A percentile compares a stretch with the other conserved stretches of the same genome.
phyloP scores from a whole-genome alignment of 371 early-diverging fungal species.

The Parasitella parasitica region DNA sequence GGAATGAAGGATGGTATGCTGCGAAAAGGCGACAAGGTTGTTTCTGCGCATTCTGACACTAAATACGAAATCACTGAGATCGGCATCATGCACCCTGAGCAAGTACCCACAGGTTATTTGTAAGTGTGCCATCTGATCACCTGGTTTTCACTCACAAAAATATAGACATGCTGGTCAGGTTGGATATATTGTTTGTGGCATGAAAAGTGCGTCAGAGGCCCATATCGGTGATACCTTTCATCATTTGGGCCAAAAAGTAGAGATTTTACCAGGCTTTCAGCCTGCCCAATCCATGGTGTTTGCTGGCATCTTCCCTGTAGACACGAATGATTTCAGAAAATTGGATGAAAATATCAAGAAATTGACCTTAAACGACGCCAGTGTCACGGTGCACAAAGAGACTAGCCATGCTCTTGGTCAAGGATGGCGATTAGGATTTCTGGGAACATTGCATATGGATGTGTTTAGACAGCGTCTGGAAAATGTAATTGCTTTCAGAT shows the following conservation, averaged over 20 bases:
- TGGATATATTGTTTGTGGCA: conserved; percentile 89
- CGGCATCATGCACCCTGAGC: conserved; percentile 96
- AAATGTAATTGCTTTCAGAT: conserved; percentile 50
- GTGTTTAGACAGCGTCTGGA: conserved; percentile 94
- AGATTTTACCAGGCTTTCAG: conserved; percentile 86
- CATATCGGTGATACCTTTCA: conserved; percentile 96
- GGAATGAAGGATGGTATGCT: conserved; percentile 86
- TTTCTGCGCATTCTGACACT: conserved; percentile 71
- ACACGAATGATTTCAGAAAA: conserved; percentile 83
- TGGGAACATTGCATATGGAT: conserved; percentile 97
- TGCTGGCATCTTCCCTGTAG: conserved; percentile 93
- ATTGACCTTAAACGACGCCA: conserved; percentile 92
- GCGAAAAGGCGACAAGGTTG: conserved; percentile 82
- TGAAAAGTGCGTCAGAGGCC: conserved; percentile 93
- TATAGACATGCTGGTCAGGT: conserved; percentile 90
- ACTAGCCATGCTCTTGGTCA: conserved; percentile 90
- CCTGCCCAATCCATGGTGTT: conserved; percentile 93
- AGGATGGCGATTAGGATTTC: conserved; percentile 95
- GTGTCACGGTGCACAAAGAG: conserved; percentile 87
- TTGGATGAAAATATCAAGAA: conserved; percentile 90
- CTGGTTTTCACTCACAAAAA: neutral
- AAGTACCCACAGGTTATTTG: conserved; percentile 70
- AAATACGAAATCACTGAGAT: conserved; percentile 89
- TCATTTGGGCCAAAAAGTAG: conserved; percentile 58
- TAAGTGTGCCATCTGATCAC: no score